Conservation (phyloP, 257 asterid species). For the Handroanthus guayacan region DNA sequence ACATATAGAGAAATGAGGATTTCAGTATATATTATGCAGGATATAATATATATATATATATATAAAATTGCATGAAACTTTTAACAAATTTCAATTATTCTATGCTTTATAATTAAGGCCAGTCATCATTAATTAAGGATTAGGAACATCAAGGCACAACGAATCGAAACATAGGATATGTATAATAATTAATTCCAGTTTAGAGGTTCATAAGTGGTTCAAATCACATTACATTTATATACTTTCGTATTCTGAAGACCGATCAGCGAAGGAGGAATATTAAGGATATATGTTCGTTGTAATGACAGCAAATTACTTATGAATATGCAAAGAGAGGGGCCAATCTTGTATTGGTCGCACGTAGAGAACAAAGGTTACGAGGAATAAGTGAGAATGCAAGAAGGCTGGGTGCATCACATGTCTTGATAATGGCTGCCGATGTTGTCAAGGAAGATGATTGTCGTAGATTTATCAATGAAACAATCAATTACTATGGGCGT, state of each 20-base stretch:
- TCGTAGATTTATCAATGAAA: conserved; percentile 74
- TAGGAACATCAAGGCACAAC: not conserved
- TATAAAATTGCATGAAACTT: too few species aligned
- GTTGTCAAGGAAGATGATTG: conserved; percentile 97
- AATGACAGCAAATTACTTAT: conserved; percentile 84
- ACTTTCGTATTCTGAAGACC: not conserved
- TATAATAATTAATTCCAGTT: not conserved
- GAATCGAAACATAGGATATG: too few species aligned
- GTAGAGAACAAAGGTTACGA: conserved; percentile 77
- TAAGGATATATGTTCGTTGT: not conserved
- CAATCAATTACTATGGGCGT: conserved; percentile 65
- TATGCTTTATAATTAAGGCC: too few species aligned
- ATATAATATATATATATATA: too few species aligned
- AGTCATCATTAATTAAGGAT: not conserved
- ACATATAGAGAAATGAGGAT: not conserved
- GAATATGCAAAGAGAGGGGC: conserved; percentile 88
- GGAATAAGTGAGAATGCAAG: conserved; percentile 82
- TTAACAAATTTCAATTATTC: not conserved
- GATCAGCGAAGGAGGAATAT: not conserved
- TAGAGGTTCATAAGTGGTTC: not conserved
- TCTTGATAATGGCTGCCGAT: conserved; percentile 85
- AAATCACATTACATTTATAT: not conserved
- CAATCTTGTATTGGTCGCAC: conserved; percentile 80
- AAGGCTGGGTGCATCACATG: conserved; percentile 66
- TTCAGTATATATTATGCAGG: not conserved